Conservation (phyloP, 1,284 basidiomycete genomes). For the Ustilago vetiveriae region DNA sequence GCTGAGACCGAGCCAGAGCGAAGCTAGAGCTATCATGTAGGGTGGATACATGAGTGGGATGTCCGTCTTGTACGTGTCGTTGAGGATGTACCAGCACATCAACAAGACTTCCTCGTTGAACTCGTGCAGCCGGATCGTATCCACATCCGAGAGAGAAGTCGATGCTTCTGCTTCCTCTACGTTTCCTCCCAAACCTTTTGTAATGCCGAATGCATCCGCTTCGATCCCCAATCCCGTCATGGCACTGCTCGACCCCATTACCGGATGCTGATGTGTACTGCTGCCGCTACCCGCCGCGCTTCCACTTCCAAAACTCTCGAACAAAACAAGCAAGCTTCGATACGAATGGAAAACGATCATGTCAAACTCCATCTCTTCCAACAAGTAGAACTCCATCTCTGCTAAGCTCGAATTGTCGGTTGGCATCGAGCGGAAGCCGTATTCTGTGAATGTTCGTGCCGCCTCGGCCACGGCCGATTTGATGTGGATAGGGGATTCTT, state of each 20-base stretch:
- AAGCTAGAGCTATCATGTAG: constrained; percentile 89
- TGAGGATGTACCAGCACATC: constrained; percentile 82
- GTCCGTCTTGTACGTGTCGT: constrained; percentile 92
- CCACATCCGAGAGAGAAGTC: not conserved
- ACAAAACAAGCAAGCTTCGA: constrained; percentile 81
- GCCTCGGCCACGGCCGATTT: constrained; percentile 90
- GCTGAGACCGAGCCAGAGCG: constrained; percentile 76
- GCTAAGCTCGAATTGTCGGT: constrained; percentile 84
- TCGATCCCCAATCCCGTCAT: constrained; percentile 10
- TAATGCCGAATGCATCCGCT: constrained; percentile 17
- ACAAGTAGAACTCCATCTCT: constrained; percentile 98
- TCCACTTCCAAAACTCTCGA: constrained; percentile 68
- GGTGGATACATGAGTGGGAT: constrained; percentile 90
- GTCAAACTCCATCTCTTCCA: constrained; percentile 95
- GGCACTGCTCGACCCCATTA: not conserved
- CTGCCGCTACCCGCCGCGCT: constrained; percentile 1
- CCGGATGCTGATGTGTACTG: not conserved
- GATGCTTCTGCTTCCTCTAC: constrained; percentile 11
- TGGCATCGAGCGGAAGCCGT: constrained; percentile 72
- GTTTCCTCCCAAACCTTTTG: constrained; percentile 2
- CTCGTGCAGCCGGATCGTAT: constrained; percentile 63
- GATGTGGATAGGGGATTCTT: constrained; percentile 93
- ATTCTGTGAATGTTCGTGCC: constrained; percentile 66
- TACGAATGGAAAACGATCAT: constrained; percentile 93
- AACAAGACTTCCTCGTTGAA: constrained; percentile 70